phyloP scores from a whole-genome alignment of 2,329 filamentous ascomycete genomes.

The Sporothrix brasiliensis region DNA sequence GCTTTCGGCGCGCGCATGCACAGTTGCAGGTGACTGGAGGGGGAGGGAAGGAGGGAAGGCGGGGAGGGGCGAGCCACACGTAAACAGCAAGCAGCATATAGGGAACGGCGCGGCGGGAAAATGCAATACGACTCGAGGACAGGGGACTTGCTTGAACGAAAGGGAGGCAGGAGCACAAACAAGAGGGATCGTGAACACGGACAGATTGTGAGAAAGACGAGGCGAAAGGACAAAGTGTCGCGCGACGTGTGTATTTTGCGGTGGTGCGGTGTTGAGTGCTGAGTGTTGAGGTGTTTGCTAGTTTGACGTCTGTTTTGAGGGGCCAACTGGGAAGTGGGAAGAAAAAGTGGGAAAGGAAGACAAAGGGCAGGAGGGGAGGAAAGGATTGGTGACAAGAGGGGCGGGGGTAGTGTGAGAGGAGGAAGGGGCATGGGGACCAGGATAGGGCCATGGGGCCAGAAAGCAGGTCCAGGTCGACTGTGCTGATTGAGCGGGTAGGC shows the following conservation, averaged over 20 bases:
- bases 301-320: constrained; percentile 27
- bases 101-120: constrained; percentile 26
- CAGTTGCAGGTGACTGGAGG: constrained; percentile 27
- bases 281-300: constrained; percentile 19
- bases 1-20: constrained; percentile 26
- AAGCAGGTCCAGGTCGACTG: constrained; percentile 14
- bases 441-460: constrained; percentile 8
- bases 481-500: constrained; percentile 21
- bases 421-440: constrained; percentile 15
- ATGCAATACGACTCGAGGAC: constrained; percentile 26
- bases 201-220: constrained; percentile 3
- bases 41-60: neutral
- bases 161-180: neutral
- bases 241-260: constrained; percentile 11
- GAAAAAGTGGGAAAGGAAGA: constrained; percentile 28
- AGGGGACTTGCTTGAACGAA: neutral
- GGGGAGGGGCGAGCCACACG: constrained; percentile 27
- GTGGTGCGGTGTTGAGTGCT: constrained; percentile 1
- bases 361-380: constrained; percentile 29
- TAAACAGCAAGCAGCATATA: neutral
- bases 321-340: constrained; percentile 26
- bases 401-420: constrained; percentile 22
- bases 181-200: constrained; percentile 9
- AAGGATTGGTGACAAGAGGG: constrained; percentile 34
- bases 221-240: constrained; percentile 1